These are phyloP conservation scores for Persicaria maculosa DNA, from an alignment of 148 eudicot genomes.

Conservation along the genomic window DNA sequence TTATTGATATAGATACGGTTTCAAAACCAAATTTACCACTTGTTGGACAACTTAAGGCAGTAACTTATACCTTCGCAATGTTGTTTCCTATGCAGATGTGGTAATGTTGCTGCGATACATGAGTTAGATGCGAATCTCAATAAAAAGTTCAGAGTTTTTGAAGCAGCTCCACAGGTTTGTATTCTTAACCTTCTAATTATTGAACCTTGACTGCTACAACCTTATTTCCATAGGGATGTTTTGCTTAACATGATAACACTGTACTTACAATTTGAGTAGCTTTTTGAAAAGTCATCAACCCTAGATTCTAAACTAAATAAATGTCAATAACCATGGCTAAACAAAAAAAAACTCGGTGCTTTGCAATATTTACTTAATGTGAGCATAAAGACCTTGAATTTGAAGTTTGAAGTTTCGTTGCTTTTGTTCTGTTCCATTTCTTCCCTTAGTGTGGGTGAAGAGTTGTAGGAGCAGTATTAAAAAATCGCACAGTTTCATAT, in stretches of 20 bases:
- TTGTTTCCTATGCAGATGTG: constrained; percentile 52
- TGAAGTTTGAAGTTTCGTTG: no score
- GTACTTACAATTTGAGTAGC: not conserved
- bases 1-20: constrained; percentile 62
- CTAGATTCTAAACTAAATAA: not conserved
- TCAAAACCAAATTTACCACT: not conserved
- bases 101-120: constrained; percentile 95
- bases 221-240: no score
- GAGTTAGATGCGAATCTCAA: constrained; percentile 87
- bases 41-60: not conserved
- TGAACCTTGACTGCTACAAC: not conserved
- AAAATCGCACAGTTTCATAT: no score
- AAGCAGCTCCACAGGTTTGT: constrained; percentile 94
- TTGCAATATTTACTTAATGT: no score
- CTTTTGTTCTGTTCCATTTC: no score
- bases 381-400: no score
- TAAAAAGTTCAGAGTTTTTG: constrained; percentile 71
- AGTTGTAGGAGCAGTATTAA: no score
- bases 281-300: not conserved
- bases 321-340: not conserved
- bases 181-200: not conserved
- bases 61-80: constrained; percentile 4
- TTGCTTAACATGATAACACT: not conserved
- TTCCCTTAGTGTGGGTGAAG: no score
- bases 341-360: no score